Evolutionary conservation across 106 monocot species (phyloP), one percentile per base, ranked within the genome.

Genomic region (Agapanthus africanus): DNA sequence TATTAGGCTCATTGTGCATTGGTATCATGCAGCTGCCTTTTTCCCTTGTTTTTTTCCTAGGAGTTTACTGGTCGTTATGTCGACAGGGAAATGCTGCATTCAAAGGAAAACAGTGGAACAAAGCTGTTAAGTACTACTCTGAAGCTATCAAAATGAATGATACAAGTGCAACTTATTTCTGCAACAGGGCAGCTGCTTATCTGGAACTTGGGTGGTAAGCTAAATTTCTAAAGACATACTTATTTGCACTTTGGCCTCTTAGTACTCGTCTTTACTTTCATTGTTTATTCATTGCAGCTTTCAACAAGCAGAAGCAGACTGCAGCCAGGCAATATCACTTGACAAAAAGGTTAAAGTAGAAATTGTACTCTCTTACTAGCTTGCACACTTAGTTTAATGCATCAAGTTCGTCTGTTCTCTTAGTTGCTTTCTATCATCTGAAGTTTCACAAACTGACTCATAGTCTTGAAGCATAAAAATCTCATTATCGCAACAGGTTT

Each of bases 241-340:
- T n/a, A n/a, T n/a, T n/a, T n/a, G n/a, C n/a, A n/a, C n/a, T n/a
- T n/a, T n/a, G n/a, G n/a, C 67, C 32, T 50, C 38, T 65, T 31
- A 25, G 31, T 60, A 61, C 63, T 63, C 19, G 19, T 59, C 2
- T 47, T 7, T 44, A 44, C 3, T 2, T 11, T 46, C 46, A 46
- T 46, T 4, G n/a, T 19, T 14, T 46, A 46, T 46, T 14, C 19
- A 47, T 69, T 82, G 56, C 82, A 97, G 97, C 74, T 89, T 84
- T 73, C 84, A 91, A 68, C 88, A 97, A 76, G 97, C 97, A 37
- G 92, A 97, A 84, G 82, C 84, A 71, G 97, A 97, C 79, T 91
- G 95, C 77, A 85, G 67, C 68, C 83, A 84, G 73, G 97, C 89
- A n/a, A 78, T 97, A 66, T 73, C 77, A 21, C 65, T 92, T 54